A percentile compares a stretch with the other conserved stretches of the same genome.
phyloP scores from a whole-genome alignment of 306 rosid genomes.

The Urtica urens region DNA sequence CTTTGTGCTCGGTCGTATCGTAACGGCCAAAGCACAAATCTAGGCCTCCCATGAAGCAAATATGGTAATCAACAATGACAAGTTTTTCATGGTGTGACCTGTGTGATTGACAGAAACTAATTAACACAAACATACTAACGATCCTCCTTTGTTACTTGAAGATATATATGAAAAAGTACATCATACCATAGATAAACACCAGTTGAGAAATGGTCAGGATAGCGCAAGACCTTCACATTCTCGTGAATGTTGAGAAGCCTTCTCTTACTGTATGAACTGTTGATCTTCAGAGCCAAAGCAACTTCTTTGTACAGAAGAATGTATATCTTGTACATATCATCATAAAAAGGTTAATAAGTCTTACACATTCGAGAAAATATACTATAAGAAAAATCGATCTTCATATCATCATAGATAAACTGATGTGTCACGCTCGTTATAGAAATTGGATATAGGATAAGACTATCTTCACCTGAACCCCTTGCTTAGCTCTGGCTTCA shows the following conservation, averaged over 20 bases:
- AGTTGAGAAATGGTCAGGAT: slow-evolving; percentile 34
- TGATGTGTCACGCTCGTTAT: not conserved
- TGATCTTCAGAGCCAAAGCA: slow-evolving; percentile 37
- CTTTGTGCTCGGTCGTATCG: slow-evolving; percentile 36
- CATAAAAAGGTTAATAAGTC: not conserved
- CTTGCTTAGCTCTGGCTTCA: slow-evolving; percentile 35
- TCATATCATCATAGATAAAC: not conserved
- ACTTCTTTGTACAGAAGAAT: slow-evolving; percentile 43
- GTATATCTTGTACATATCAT: slow-evolving; percentile 30
- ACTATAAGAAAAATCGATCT: not conserved
- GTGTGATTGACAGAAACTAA: not conserved
- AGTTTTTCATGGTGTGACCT: slow-evolving; percentile 52
- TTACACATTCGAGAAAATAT: too few relatives aligned
- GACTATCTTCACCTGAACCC: slow-evolving; percentile 40
- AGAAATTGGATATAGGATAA: not conserved
- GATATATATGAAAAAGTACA: not conserved
- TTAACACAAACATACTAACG: not conserved
- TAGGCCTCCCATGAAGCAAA: slow-evolving; percentile 39
- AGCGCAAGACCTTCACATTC: slow-evolving; percentile 32
- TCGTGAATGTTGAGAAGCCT: slow-evolving; percentile 31
- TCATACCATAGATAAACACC: slow-evolving; percentile 38
- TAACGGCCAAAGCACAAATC: slow-evolving; percentile 45
- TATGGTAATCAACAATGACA: slow-evolving; percentile 34
- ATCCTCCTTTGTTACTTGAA: not conserved
- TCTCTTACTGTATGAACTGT: slow-evolving; percentile 33